A percentile compares a stretch with the other conserved stretches of the same genome.
These are phyloP conservation scores for Protostelium mycophagum DNA, from an alignment of 78 protist species.

Conservation along the genomic window DNA sequence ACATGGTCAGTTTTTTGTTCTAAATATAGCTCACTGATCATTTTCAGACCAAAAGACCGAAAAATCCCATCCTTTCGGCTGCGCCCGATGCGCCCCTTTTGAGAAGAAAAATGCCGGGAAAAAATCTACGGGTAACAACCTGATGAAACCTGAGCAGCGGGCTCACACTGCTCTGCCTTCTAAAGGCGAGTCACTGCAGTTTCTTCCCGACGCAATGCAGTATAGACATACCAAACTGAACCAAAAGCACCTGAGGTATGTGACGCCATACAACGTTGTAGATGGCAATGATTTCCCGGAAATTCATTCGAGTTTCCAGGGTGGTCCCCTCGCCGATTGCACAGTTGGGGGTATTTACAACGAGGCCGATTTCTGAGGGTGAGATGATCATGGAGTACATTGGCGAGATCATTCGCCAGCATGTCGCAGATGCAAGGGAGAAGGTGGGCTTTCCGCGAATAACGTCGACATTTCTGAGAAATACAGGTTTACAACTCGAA, in stretches of 20 bases:
- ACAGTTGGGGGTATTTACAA: neutral
- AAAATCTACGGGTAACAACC: neutral
- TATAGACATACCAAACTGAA: neutral
- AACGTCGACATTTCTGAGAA: neutral
- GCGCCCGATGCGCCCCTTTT: neutral
- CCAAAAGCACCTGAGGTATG: neutral
- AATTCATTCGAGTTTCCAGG: no score
- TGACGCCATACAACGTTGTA: neutral
- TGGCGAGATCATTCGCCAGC: slow-evolving; percentile 42
- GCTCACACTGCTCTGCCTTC: neutral
- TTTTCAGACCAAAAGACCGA: no score
- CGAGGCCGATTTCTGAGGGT: neutral
- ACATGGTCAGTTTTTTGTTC: neutral
- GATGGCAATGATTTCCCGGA: neutral
- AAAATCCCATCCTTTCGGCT: neutral
- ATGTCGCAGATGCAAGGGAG: slow-evolving; percentile 57
- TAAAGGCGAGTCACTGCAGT: neutral
- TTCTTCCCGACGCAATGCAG: neutral
- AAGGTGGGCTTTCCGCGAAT: neutral
- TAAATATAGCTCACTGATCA: no score
- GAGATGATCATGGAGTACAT: neutral
- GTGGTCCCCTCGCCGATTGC: neutral
- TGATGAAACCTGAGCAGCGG: neutral
- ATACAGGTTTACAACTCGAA: slow-evolving; percentile 16
- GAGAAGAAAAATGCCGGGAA: neutral